phyloP scores from a whole-genome alignment of 2,329 filamentous ascomycete species.

The Cladophialophora yegresii region DNA sequence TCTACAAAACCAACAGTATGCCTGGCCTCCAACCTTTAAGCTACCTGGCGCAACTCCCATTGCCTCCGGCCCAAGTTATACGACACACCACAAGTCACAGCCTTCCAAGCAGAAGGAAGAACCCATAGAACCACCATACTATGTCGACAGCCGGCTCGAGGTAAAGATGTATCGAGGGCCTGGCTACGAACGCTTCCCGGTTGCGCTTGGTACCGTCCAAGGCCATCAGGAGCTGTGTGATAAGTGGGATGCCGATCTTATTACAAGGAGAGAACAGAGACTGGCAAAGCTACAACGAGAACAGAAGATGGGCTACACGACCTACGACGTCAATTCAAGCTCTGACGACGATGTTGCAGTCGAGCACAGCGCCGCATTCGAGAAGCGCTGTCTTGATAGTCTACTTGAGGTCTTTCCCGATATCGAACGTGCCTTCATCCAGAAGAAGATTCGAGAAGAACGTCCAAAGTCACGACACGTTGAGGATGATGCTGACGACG shows the following conservation, averaged over 20 bases:
- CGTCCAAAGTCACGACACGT: conserved; percentile 36
- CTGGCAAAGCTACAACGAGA: conserved; percentile 11
- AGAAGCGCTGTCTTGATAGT: conserved; percentile 39
- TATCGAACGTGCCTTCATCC: conserved; percentile 49
- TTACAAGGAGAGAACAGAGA: conserved; percentile 11
- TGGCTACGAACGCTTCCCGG: conserved; percentile 35
- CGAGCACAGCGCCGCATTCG: conserved; percentile 3
- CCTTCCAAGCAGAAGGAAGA: conserved; percentile 11
- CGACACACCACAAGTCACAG: not conserved
- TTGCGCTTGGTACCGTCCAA: conserved; percentile 30
- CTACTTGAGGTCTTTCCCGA: conserved; percentile 52
- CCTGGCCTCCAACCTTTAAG: not conserved
- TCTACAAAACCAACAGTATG: not conserved
- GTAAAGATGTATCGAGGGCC: conserved; percentile 35
- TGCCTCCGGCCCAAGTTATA: not conserved
- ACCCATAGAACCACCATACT: conserved; percentile 30
- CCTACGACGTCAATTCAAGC: conserved; percentile 10
- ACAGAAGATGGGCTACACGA: conserved; percentile 1
- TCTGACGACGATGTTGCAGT: conserved; percentile 19
- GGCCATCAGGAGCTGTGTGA: conserved; percentile 33
- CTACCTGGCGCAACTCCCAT: not conserved
- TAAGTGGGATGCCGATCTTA: conserved; percentile 30
- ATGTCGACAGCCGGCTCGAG: conserved; percentile 29
- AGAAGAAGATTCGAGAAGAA: conserved; percentile 23
- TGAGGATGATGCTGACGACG: conserved; percentile 11